Evolutionary conservation across 208 protist species (phyloP), one percentile per base, ranked within the genome.

Genomic region (Balamuthia mandrillaris): DNA sequence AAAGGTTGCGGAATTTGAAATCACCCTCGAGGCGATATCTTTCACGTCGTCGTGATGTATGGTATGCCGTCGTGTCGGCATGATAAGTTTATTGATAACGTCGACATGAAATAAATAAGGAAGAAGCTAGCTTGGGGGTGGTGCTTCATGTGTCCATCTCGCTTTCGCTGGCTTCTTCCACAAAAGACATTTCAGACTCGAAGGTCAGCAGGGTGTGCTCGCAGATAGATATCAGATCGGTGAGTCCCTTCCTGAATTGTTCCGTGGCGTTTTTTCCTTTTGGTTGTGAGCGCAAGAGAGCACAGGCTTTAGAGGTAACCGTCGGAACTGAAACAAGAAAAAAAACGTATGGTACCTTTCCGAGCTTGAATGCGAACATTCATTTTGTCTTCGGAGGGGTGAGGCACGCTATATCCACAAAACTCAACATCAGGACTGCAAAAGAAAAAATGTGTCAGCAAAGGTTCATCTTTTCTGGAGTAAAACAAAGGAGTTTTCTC

Each of bases 331-430:
- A 68, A 31, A 68, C 1, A 18, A 12, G 14, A 18, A 66, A n/a
- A 31, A 66, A 16, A 33, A 7, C 31, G 58, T 3, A 12, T 2
- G 16, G 68, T 39, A 79, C 70, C 70, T 41, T 82, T 54, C 45
- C 66, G 42, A 1, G 75, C 66, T 31, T 82, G 75, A 6, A 82
- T 21, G 9, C 75, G 75, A 2, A 82, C 39, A 21, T 61, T 82
- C 52, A 82, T 82, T 54, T 82, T 82, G 2, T 35, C 52, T 49
- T 82, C 75, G 21, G 52, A 66, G 2, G 75, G 75, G 27, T 82
- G 75, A 54, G 75, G 75, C 47, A 82, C 54, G 52, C 52, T 82
- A 54, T 82, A 82, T 10, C 75, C 75, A 49, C 75, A 82, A 33
- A 82, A 82, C n/a, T 82, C 75, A 33, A 82, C 75, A 2, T 82